A percentile compares a stretch with the other conserved stretches of the same genome.
Conservation (phyloP, 495 filamentous ascomycete genomes). For the Penicillium psychrofluorescens region DNA sequence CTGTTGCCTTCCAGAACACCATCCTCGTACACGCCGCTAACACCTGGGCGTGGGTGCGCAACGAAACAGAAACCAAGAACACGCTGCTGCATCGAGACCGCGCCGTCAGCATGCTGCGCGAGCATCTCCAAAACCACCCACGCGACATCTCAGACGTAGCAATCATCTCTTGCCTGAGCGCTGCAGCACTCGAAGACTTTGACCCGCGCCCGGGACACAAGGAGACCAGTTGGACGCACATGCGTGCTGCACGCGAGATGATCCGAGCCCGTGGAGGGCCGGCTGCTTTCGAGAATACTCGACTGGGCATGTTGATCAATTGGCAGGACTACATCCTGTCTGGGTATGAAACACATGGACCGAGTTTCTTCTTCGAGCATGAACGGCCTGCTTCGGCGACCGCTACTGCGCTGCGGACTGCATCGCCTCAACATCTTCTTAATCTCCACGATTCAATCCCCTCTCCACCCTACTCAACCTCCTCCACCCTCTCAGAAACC, state of each 20-base stretch:
- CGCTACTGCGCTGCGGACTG: neutral
- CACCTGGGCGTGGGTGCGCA: slow-evolving; percentile 30
- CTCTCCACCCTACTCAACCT: slow-evolving; percentile 17
- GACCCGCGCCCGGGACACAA: slow-evolving; percentile 32
- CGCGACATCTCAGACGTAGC: slow-evolving; percentile 27
- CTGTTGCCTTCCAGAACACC: slow-evolving; percentile 31
- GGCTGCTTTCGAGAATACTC: slow-evolving; percentile 27
- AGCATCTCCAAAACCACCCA: slow-evolving; percentile 20
- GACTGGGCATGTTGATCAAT: slow-evolving; percentile 34
- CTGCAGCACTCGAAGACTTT: slow-evolving; percentile 35
- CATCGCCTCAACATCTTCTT: slow-evolving; percentile 1
- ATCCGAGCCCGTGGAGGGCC: slow-evolving; percentile 31
- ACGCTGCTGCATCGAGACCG: slow-evolving; percentile 24
- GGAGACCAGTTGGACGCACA: slow-evolving; percentile 31
- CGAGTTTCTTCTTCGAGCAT: slow-evolving; percentile 27
- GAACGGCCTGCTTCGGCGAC: neutral
- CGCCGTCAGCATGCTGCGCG: slow-evolving; percentile 25
- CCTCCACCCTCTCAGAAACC: slow-evolving; percentile 9
- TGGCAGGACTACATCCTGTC: slow-evolving; percentile 38
- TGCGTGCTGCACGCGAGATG: slow-evolving; percentile 33
- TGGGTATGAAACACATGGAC: slow-evolving; percentile 28
- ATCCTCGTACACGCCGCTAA: slow-evolving; percentile 33
- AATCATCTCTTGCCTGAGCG: slow-evolving; percentile 31
- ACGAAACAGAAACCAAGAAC: slow-evolving; percentile 18
- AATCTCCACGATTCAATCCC: slow-evolving; percentile 7